These are phyloP conservation scores for Trichomonascaceae sp. DNA, from an alignment of 1,139 yeast species.

Conservation along the genomic window DNA sequence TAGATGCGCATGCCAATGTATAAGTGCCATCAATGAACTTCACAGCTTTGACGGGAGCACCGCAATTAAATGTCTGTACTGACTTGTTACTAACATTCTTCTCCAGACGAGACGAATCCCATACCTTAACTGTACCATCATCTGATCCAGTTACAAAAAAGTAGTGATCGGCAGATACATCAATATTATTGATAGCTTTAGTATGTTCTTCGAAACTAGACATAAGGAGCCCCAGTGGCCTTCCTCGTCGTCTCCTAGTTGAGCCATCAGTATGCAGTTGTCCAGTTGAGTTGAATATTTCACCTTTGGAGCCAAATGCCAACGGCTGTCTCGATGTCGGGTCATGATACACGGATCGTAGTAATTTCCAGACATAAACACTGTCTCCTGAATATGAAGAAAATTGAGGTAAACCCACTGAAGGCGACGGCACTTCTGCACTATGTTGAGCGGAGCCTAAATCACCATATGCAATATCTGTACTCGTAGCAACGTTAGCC, in stretches of 20 bases:
- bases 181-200: constrained; percentile 48
- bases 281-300: constrained; percentile 1
- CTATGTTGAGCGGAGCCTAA: constrained; percentile 16
- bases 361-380: constrained; percentile 53
- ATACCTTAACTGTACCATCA: constrained; percentile 62
- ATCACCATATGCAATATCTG: constrained; percentile 26
- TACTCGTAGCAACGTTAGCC: constrained; percentile 22
- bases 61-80: constrained; percentile 31
- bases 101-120: constrained; percentile 70
- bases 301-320: constrained; percentile 48
- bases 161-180: constrained; percentile 51
- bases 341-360: constrained; percentile 48
- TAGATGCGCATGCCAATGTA: constrained; percentile 62
- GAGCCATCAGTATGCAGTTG: constrained; percentile 2
- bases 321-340: constrained; percentile 47
- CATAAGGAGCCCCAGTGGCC: constrained; percentile 45
- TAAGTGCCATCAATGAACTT: constrained; percentile 54
- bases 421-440: neutral
- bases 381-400: constrained; percentile 46
- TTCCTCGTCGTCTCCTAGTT: constrained; percentile 21
- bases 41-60: constrained; percentile 27
- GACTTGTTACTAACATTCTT: constrained; percentile 60
- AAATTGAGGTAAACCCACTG: constrained; percentile 2
- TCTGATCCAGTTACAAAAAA: constrained; percentile 76
- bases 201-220: constrained; percentile 56